These are phyloP conservation scores for Drosera capensis DNA, from an alignment of 148 eudicot species.

Conservation along the genomic window DNA sequence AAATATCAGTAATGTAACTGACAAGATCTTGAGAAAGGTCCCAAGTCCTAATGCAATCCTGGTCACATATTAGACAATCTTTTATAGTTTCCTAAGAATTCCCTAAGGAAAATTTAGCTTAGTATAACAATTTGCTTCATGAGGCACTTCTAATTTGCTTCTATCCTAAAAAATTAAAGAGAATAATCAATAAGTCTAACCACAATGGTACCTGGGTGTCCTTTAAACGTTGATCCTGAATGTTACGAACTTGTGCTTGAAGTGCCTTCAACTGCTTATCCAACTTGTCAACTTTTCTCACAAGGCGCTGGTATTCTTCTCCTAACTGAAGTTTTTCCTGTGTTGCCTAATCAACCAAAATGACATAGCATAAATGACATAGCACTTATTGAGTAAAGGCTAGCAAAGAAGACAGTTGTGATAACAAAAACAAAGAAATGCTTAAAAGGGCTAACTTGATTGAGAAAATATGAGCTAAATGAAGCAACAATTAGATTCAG, in stretches of 20 bases:
- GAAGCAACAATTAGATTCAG: too few relatives aligned
- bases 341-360: slow-evolving; percentile 37
- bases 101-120: too few relatives aligned
- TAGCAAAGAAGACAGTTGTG: background rate
- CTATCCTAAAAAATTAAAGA: background rate
- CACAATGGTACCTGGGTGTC: slow-evolving; percentile 54
- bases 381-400: too few relatives aligned
- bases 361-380: too few relatives aligned
- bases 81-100: too few relatives aligned
- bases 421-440: background rate
- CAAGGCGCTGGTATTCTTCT: slow-evolving; percentile 32
- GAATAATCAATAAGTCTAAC: background rate
- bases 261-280: slow-evolving; percentile 23
- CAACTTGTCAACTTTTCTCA: slow-evolving; percentile 26
- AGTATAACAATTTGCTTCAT: background rate
- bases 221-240: slow-evolving; percentile 47
- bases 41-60: too few relatives aligned
- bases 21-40: too few relatives aligned
- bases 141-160: background rate
- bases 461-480: too few relatives aligned
- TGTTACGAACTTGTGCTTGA: slow-evolving; percentile 44
- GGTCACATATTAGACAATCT: too few relatives aligned
- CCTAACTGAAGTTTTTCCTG: slow-evolving; percentile 48
- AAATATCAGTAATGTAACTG: too few relatives aligned
- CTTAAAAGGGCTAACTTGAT: too few relatives aligned